Evolutionary conservation across 306 rosid species (phyloP), one percentile per base, ranked within the genome.

Genomic region (Astragalus membranaceus): DNA sequence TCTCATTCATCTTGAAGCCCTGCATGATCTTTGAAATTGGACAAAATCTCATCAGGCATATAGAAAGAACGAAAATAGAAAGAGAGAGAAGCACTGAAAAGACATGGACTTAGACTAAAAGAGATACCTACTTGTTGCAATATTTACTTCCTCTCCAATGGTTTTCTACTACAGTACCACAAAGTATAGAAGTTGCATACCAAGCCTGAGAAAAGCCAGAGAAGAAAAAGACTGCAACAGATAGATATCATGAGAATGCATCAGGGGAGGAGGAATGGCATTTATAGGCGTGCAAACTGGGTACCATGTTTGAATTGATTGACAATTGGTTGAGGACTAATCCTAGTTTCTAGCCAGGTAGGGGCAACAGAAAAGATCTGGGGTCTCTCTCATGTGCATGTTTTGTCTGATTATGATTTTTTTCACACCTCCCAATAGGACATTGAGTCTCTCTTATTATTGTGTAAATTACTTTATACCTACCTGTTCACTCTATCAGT

Each of bases 1-100:
- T 87, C 29, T 87, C 82, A 2, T 83, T 84, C 67, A 84, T 50
- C 62, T 82, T 84, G 52, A 88, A 82, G 75, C 59, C 80, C 89
- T 91, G 84, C 96, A 89, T 89, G 67, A 82, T 79, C 88, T 89
- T 47, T 74, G 16, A 55, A 79, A 2, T 8, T 8, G 9, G 72
- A 42, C 15, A 37, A 50, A 67, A 10, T 8, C 41, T 60, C 32
- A 44, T 56, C 51, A 66, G 60, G 15, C 65, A 10, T 48, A 36
- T 13, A 32, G 7, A 59, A 11, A 26, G 12, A 50, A 29, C 5
- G 15, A 35, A 67, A 11, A 36, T 8, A 52, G 46, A 35, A 33
- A 46, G 6, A 15, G 20, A 26, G 29, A 67, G 50, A 66, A 26
- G 2, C 12, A 46, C 14, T n/a, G 30, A 55, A 71, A 29, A 60